phyloP scores from a whole-genome alignment of 305 asterid genomes.

The Fraxinus sp. region DNA sequence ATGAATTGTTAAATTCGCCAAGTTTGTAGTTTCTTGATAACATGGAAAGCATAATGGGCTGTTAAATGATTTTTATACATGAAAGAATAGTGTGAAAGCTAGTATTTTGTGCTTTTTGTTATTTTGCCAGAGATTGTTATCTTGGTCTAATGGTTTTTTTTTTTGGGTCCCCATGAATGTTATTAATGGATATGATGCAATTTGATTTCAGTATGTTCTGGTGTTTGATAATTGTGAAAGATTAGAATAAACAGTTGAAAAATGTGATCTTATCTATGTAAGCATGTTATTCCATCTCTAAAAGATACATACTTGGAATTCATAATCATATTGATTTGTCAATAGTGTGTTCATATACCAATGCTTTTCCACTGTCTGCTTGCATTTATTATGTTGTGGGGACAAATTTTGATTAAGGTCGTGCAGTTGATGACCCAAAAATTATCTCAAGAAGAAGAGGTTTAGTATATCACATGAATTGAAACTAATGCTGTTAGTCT shows the following conservation, averaged over 20 bases:
- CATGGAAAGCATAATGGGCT: conserved; percentile 8
- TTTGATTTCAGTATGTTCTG: neutral
- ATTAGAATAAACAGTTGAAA: conserved; percentile 1
- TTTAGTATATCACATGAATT: conserved; percentile 5
- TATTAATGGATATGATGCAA: neutral
- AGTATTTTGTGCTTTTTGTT: neutral
- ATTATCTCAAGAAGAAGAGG: neutral
- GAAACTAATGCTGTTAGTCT: neutral
- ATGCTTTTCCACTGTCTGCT: conserved; percentile 2
- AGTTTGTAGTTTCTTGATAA: conserved; percentile 22
- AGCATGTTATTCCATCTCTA: conserved; percentile 3
- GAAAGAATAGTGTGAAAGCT: neutral
- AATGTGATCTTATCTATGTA: conserved; percentile 13
- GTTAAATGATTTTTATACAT: neutral
- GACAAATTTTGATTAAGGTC: neutral
- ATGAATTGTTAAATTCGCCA: conserved; percentile 21
- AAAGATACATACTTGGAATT: neutral
- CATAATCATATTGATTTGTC: conserved; percentile 1
- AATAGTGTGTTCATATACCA: conserved; percentile 11
- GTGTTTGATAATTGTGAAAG: neutral
- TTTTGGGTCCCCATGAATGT: neutral
- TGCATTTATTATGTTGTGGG: neutral
- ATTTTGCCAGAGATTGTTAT: neutral
- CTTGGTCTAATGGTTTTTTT: neutral
- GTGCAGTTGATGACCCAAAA: neutral